Percentiles rank a stretch among this genome's conserved stretches.
Evolutionary conservation across 345 rosid genomes (phyloP).

Genomic region (Isatis tinctoria): DNA sequence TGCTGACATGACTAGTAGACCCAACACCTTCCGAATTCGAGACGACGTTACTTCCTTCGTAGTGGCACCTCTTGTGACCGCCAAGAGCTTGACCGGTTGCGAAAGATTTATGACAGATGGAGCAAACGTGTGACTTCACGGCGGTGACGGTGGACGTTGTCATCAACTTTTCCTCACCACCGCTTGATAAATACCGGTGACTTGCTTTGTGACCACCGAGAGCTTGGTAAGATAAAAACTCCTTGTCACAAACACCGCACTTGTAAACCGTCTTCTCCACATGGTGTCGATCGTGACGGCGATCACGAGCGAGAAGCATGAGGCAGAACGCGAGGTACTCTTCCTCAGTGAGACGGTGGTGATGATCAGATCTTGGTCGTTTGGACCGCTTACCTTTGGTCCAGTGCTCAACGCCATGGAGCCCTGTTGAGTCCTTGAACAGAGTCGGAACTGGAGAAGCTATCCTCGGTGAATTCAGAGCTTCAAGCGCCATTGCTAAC

Average conservation of each 20-base stretch:
- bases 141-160: background rate
- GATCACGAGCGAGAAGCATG: slow-evolving; percentile 40
- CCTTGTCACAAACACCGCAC: slow-evolving; percentile 72
- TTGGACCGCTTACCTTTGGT: slow-evolving; percentile 44
- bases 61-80: slow-evolving; percentile 90
- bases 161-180: background rate
- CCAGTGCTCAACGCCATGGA: slow-evolving; percentile 29
- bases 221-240: slow-evolving; percentile 74
- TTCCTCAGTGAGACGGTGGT: slow-evolving; percentile 30
- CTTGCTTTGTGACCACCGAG: slow-evolving; percentile 93
- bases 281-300: slow-evolving; percentile 5
- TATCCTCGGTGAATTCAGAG: slow-evolving; percentile 39
- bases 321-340: slow-evolving; percentile 48
- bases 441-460: background rate
- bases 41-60: slow-evolving; percentile 50
- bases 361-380: slow-evolving; percentile 32
- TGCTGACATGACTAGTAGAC: slow-evolving; percentile 43
- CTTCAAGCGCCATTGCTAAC: slow-evolving; percentile 41
- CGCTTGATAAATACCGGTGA: slow-evolving; percentile 36
- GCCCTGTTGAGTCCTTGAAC: background rate
- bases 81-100: slow-evolving; percentile 90
- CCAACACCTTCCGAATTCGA: slow-evolving; percentile 44
- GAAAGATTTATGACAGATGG: slow-evolving; percentile 69
- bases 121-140: slow-evolving; percentile 72
- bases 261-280: slow-evolving; percentile 32